Conservation (phyloP, 2,329 filamentous ascomycete species). For the Aureobasidium melanogenum region DNA sequence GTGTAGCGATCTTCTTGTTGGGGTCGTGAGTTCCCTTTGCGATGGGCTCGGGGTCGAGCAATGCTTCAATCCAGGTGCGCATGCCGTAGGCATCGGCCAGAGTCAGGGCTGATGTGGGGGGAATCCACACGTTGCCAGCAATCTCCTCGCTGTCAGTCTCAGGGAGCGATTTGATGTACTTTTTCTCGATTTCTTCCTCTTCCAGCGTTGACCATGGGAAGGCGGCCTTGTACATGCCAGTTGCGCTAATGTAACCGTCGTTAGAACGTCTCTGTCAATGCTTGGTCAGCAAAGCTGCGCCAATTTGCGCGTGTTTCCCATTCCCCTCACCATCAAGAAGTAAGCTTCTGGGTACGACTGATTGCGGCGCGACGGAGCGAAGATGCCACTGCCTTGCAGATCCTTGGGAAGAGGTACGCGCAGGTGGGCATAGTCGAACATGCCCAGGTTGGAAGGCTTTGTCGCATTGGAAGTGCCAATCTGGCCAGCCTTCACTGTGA, state of each 20-base stretch:
- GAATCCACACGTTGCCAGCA: slow-evolving; percentile 94
- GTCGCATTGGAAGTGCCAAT: slow-evolving; percentile 62
- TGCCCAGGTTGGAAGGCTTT: slow-evolving; percentile 64
- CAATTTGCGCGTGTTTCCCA: neutral
- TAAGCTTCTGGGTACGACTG: slow-evolving; percentile 71
- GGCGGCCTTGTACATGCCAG: slow-evolving; percentile 86
- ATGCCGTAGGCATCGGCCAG: slow-evolving; percentile 85
- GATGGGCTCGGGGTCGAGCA: slow-evolving; percentile 82
- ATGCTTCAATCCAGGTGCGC: slow-evolving; percentile 77
- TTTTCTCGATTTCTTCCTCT: slow-evolving; percentile 65
- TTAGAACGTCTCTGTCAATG: slow-evolving; percentile 60
- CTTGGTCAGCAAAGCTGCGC: neutral
- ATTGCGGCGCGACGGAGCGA: slow-evolving; percentile 57
- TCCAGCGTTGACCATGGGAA: slow-evolving; percentile 65
- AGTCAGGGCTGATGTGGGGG: slow-evolving; percentile 68
- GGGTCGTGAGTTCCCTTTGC: slow-evolving; percentile 51
- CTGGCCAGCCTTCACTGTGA: slow-evolving; percentile 72
- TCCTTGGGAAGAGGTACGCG: slow-evolving; percentile 88
- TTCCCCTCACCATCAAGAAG: slow-evolving; percentile 69
- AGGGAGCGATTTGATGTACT: slow-evolving; percentile 72
- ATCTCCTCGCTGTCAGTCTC: slow-evolving; percentile 85
- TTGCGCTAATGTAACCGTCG: slow-evolving; percentile 77
- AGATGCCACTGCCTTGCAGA: slow-evolving; percentile 80
- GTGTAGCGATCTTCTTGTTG: slow-evolving; percentile 62
- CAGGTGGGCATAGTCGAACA: slow-evolving; percentile 93